These are phyloP conservation scores for Emmonsia crescens DNA, from an alignment of 2,329 filamentous ascomycete genomes.

Conservation along the genomic window DNA sequence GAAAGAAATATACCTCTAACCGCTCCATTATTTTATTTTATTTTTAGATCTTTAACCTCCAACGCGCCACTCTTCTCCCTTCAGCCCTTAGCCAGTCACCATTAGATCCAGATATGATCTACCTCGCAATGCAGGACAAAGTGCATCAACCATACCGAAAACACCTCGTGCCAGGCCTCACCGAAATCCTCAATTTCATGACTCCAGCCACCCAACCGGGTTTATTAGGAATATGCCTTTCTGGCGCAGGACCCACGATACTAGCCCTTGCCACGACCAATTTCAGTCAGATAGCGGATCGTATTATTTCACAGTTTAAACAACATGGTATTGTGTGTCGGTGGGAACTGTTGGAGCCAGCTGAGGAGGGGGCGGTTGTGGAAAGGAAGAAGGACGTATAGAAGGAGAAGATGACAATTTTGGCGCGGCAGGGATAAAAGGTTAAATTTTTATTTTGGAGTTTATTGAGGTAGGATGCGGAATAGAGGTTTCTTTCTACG, in stretches of 20 bases:
- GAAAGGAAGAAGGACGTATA: conserved; percentile 14
- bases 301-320: conserved; percentile 65
- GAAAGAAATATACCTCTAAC: neutral
- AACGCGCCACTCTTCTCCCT: conserved; percentile 82
- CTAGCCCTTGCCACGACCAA: conserved; percentile 82
- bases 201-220: conserved; percentile 79
- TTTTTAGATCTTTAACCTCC: conserved; percentile 65
- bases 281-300: conserved; percentile 74
- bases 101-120: conserved; percentile 86
- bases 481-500: neutral
- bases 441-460: neutral
- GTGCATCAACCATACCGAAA: conserved; percentile 95
- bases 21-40: neutral
- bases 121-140: conserved; percentile 97
- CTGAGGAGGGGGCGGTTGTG: conserved; percentile 49
- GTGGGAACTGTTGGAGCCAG: conserved; percentile 82
- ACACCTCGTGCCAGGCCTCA: conserved; percentile 79
- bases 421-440: neutral
- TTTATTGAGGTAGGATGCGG: neutral
- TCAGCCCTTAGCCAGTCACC: conserved; percentile 82
- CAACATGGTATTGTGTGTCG: conserved; percentile 57
- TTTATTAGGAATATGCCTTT: conserved; percentile 85
- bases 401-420: neutral
- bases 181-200: conserved; percentile 82
- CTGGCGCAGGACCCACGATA: conserved; percentile 89